Percentiles rank a stretch among this genome's conserved stretches.
These are phyloP conservation scores for Boletellus deceptivus DNA, from an alignment of 1,284 basidiomycete genomes.

Conservation along the genomic window DNA sequence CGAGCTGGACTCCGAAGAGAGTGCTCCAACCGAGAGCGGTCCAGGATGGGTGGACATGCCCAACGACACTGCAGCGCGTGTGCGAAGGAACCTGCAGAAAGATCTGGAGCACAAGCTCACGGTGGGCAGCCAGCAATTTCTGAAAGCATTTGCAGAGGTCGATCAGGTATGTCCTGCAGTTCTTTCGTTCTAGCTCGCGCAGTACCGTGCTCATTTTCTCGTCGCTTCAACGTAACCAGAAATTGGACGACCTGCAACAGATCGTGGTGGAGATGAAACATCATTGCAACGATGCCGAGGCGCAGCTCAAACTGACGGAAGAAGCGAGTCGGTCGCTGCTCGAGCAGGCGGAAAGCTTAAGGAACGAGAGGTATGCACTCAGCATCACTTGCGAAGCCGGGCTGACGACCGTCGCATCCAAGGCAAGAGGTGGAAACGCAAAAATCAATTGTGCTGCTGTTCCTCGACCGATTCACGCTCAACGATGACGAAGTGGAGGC, in stretches of 20 bases:
- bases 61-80: conserved; percentile 61
- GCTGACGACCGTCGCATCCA: conserved; percentile 6
- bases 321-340: conserved; percentile 81
- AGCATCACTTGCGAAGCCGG: background rate
- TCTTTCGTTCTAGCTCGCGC: background rate
- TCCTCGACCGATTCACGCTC: conserved; percentile 86
- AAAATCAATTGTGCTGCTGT: conserved; percentile 74
- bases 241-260: conserved; percentile 24
- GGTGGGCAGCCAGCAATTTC: conserved; percentile 76
- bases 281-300: conserved; percentile 55
- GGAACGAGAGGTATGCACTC: conserved; percentile 68
- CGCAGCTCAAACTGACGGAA: conserved; percentile 73
- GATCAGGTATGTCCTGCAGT: conserved; percentile 64
- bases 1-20: conserved; percentile 15
- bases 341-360: conserved; percentile 81
- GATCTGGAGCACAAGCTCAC: conserved; percentile 82
- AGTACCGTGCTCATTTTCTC: background rate
- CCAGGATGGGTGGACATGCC: conserved; percentile 26
- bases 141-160: conserved; percentile 82
- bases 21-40: conserved; percentile 8
- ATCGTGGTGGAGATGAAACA: conserved; percentile 21
- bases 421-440: conserved; percentile 69
- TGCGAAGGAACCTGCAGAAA: conserved; percentile 74
- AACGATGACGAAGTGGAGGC: conserved; percentile 69
- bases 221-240: conserved; percentile 7